Evolutionary conservation across 2,329 filamentous ascomycete species (phyloP).

Genomic region (Trichoderma gracile): DNA sequence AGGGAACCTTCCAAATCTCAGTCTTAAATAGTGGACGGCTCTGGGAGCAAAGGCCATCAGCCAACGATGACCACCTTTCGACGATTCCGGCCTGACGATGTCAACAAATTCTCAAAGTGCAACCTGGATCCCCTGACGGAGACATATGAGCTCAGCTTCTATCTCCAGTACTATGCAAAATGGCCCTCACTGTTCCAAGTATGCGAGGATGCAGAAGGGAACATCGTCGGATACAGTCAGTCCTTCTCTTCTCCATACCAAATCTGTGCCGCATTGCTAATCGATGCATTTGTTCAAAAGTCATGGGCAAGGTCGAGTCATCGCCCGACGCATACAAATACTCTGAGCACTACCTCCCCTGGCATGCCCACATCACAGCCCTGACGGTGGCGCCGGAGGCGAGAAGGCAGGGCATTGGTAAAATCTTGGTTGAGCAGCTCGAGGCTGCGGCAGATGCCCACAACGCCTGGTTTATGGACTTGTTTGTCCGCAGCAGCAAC

Average conservation of each 20-base stretch:
- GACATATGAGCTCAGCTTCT: constrained; percentile 94
- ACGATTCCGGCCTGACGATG: constrained; percentile 78
- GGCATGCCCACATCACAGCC: constrained; percentile 97
- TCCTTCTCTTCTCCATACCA: constrained; percentile 29
- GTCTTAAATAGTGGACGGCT: not conserved
- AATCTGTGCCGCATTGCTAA: constrained; percentile 13
- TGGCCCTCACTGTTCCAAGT: constrained; percentile 96
- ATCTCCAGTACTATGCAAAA: constrained; percentile 91
- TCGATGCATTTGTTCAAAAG: constrained; percentile 51
- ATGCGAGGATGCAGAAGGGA: constrained; percentile 80
- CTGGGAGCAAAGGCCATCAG: not conserved
- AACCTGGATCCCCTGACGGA: constrained; percentile 97
- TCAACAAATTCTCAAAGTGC: constrained; percentile 88
- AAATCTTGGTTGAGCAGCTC: constrained; percentile 75
- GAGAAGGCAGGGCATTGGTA: constrained; percentile 82
- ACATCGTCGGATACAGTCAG: constrained; percentile 92
- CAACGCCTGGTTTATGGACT: constrained; percentile 90
- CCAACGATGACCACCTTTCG: constrained; percentile 77
- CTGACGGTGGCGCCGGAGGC: constrained; percentile 87
- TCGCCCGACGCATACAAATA: constrained; percentile 72
- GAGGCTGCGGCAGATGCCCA: constrained; percentile 80
- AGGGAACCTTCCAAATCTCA: no score
- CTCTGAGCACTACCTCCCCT: constrained; percentile 93
- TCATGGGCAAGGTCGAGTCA: constrained; percentile 95
- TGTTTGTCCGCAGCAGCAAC: constrained; percentile 91